Evolutionary conservation across 1,284 basidiomycete species (phyloP), one percentile per base, ranked within the genome.

Genomic region (Chalciporus piperatoides): DNA sequence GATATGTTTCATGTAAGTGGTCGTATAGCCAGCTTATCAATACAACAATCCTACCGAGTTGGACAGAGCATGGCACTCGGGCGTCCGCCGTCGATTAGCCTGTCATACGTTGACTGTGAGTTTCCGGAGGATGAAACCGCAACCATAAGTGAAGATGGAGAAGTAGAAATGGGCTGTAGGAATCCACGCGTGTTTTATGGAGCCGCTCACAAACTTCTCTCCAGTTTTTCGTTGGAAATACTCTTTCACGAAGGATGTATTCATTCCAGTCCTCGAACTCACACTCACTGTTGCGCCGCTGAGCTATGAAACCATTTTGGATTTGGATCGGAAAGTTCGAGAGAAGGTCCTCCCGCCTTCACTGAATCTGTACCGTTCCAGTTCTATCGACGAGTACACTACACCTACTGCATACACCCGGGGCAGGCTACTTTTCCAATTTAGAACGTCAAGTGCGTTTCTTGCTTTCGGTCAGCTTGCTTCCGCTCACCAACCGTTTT

Each of bases 91-190:
- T 74, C 79, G 5, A 75, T 80, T 41, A 73, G 74, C 14, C 57
- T 79, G 15, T 78, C 79, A 2, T 82, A 82, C 47, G 66, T 80
- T 15, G 80, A 82, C 51, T 80, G 78, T 49, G 76, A 80, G 59
- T 77, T 80, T 44, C 79, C 79, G 6, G 69, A 70, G 37, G 77
- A 79, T 38, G 75, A 78, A 15, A 71, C 74, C 32, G 63, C 68
- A 32, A 73, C 66, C 2, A 55, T 79, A 27, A 78, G 78, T 56
- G 68, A 71, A 41, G 65, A 77, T 41, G 79, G 77, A 17, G 74
- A 76, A 42, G 61, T 67, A 8, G 64, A 72, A 41, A 66, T 73
- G 27, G 75, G 77, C 52, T 80, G 79, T 81, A 58, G 61, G 75
- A 53, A 21, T 21, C 44, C 30, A n/a, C 36, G 36, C 23, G 3